Conservation (phyloP, 768 basidiomycete genomes). For the Boletus rufocinnamomeus region DNA sequence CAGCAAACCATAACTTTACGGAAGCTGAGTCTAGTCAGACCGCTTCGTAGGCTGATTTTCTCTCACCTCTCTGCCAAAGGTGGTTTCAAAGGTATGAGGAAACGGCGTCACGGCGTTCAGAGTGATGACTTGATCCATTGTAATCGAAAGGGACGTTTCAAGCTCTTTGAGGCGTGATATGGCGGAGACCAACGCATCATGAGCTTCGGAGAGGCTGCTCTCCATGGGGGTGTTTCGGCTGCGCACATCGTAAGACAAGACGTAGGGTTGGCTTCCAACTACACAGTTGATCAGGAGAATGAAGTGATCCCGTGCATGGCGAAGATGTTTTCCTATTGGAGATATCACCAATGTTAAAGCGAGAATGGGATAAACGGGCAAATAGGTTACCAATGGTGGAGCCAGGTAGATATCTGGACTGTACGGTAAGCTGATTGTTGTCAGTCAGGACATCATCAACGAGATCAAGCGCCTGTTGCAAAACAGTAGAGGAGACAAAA, state of each 20-base stretch:
- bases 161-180: slow-evolving; percentile 57
- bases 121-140: slow-evolving; percentile 60
- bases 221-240: slow-evolving; percentile 86
- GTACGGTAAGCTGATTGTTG: slow-evolving; percentile 67
- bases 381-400: slow-evolving; percentile 73
- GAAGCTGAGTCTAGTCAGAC: slow-evolving; percentile 5
- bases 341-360: slow-evolving; percentile 1
- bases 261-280: slow-evolving; percentile 45
- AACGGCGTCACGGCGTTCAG: slow-evolving; percentile 82
- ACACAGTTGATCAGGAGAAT: slow-evolving; percentile 61
- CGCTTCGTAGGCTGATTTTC: background rate
- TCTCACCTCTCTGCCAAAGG: slow-evolving; percentile 76
- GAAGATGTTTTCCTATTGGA: slow-evolving; percentile 73
- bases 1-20: slow-evolving; percentile 80
- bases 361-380: background rate
- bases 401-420: slow-evolving; percentile 79
- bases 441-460: slow-evolving; percentile 63
- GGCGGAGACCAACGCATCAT: slow-evolving; percentile 53
- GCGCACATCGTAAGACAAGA: slow-evolving; percentile 76
- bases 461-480: slow-evolving; percentile 74
- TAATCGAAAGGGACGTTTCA: slow-evolving; percentile 41
- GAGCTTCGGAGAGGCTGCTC: slow-evolving; percentile 59
- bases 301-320: slow-evolving; percentile 86
- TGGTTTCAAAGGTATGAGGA: slow-evolving; percentile 73
- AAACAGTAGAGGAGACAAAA: slow-evolving; percentile 63